phyloP scores from a whole-genome alignment of 2,329 filamentous ascomycete species.

The Ophiocordyceps sinensis region DNA sequence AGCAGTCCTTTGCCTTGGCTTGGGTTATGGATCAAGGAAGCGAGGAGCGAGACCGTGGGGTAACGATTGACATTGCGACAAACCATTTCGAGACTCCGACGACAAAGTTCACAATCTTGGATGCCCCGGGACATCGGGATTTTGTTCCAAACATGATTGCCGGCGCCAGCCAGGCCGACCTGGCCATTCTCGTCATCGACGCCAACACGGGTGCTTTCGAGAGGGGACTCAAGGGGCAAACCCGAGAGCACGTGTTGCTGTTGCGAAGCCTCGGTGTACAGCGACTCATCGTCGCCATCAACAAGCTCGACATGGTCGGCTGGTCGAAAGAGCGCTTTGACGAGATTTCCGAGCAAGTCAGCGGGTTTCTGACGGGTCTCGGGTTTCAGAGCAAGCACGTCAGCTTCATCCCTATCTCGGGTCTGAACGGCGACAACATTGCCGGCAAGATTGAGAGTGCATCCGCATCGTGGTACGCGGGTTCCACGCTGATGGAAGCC shows the following conservation, averaged over 20 bases:
- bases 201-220: conserved; percentile 85
- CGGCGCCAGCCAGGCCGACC: conserved; percentile 87
- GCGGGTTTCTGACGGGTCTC: conserved; percentile 66
- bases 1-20: conserved; percentile 87
- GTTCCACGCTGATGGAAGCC: conserved; percentile 66
- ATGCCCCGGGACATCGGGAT: conserved; percentile 86
- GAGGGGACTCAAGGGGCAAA: conserved; percentile 84
- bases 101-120: conserved; percentile 82
- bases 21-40: conserved; percentile 92
- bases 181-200: conserved; percentile 89
- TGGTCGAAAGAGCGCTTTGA: conserved; percentile 78
- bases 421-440: conserved; percentile 80
- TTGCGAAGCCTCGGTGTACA: conserved; percentile 85
- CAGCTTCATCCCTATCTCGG: conserved; percentile 79
- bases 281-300: conserved; percentile 76
- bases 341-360: conserved; percentile 72
- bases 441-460: conserved; percentile 39
- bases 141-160: conserved; percentile 99
- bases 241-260: conserved; percentile 81
- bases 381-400: conserved; percentile 74
- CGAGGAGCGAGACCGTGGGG: conserved; percentile 78
- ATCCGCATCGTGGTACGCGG: conserved; percentile 63
- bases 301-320: conserved; percentile 78
- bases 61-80: conserved; percentile 93
- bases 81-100: conserved; percentile 85